Evolutionary conservation across 176 grass and related monocot species (phyloP).

Genomic region (Aegilops longissima): DNA sequence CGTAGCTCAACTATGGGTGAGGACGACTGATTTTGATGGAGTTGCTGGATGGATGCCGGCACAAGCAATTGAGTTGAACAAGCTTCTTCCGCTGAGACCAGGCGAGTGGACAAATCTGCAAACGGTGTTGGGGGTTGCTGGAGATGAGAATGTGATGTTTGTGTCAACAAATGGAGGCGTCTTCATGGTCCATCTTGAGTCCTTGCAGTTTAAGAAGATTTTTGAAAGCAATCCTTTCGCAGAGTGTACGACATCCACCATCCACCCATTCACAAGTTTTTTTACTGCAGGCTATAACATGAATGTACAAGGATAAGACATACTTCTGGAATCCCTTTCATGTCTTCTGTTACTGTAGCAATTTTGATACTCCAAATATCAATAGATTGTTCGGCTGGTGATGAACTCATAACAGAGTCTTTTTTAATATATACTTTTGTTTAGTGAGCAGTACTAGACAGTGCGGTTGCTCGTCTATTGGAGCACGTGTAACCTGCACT

Average conservation of each 20-base stretch:
- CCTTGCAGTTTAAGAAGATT: conserved; percentile 9
- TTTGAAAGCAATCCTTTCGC: neutral
- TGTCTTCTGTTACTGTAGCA: neutral
- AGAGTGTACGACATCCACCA: neutral
- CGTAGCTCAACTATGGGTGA: neutral
- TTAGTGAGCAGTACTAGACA: neutral
- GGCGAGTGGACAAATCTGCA: neutral
- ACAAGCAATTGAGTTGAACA: neutral
- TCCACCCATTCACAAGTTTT: conserved; percentile 6
- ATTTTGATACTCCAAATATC: neutral
- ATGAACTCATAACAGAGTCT: neutral
- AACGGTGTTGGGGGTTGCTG: neutral
- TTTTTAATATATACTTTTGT: neutral
- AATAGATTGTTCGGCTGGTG: neutral
- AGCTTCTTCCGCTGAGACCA: neutral
- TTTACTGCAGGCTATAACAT: too few species aligned
- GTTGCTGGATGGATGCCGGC: neutral
- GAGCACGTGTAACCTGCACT: neutral
- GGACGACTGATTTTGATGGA: neutral
- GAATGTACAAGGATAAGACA: neutral
- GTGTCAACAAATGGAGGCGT: neutral
- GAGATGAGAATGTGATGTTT: conserved; percentile 17
- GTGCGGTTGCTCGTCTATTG: neutral
- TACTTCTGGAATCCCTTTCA: neutral
- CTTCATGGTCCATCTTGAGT: conserved; percentile 29